phyloP scores from a whole-genome alignment of 1,139 yeast genomes.

The Geotrichum europaeum region DNA sequence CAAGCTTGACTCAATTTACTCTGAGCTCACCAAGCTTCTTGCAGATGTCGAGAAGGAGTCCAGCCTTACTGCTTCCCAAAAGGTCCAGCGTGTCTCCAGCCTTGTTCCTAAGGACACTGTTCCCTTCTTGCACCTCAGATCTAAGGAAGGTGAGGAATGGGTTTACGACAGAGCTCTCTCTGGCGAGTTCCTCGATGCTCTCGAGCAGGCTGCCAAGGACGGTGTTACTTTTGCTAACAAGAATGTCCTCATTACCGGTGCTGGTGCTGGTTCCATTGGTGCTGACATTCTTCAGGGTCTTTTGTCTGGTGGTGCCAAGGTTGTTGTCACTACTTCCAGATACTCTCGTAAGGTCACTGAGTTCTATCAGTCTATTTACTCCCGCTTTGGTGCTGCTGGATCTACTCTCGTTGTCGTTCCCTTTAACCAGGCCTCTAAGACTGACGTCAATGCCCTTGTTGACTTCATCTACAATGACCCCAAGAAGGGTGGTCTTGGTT shows the following conservation, averaged over 20 bases:
- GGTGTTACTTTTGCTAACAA: slow-evolving; percentile 89
- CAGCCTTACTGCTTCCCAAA: slow-evolving; percentile 24
- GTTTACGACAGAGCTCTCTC: slow-evolving; percentile 75
- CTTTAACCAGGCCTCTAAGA: slow-evolving; percentile 94
- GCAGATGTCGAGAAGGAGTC: slow-evolving; percentile 40
- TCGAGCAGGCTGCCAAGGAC: slow-evolving; percentile 84
- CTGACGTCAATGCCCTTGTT: slow-evolving; percentile 82
- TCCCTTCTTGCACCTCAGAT: slow-evolving; percentile 91
- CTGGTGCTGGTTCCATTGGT: slow-evolving; percentile 98
- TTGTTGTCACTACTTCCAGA: slow-evolving; percentile 91
- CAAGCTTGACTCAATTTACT: slow-evolving; percentile 75
- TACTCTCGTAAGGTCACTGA: slow-evolving; percentile 93
- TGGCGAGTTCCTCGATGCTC: slow-evolving; percentile 74
- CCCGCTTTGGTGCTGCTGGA: slow-evolving; percentile 88
- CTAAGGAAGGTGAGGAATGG: slow-evolving; percentile 73
- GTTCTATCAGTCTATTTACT: slow-evolving; percentile 87
- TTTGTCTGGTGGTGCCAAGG: slow-evolving; percentile 96
- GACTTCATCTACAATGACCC: slow-evolving; percentile 76
- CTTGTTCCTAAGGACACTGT: slow-evolving; percentile 58
- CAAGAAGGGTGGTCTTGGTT: slow-evolving; percentile 88
- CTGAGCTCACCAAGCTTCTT: slow-evolving; percentile 68
- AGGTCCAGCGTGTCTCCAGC: slow-evolving; percentile 36
- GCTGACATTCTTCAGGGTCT: slow-evolving; percentile 94
- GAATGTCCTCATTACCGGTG: slow-evolving; percentile 91
- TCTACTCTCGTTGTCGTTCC: slow-evolving; percentile 93